phyloP scores from a whole-genome alignment of 23 red algal species.

The Pyropia haitanensis region DNA sequence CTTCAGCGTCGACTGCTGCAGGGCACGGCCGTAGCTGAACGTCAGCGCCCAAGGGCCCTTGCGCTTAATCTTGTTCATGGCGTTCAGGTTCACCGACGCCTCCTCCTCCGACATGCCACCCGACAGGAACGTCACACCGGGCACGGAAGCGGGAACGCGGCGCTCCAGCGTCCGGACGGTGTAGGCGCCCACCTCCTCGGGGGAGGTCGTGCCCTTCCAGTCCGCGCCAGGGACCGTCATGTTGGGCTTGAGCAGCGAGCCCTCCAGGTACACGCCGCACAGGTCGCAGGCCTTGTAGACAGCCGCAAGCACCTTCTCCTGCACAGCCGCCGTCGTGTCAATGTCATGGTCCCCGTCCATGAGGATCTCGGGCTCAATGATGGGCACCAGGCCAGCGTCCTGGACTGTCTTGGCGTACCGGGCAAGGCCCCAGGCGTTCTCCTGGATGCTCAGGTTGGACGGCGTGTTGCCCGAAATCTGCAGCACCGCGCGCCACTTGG shows the following conservation, averaged over 20 bases:
- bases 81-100: slow-evolving; percentile 91
- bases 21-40: slow-evolving; percentile 93
- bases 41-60: slow-evolving; percentile 91
- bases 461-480: slow-evolving; percentile 79
- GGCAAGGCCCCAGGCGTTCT: slow-evolving; percentile 94
- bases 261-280: slow-evolving; percentile 87
- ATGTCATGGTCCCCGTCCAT: slow-evolving; percentile 97
- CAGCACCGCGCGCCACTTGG: slow-evolving; percentile 97
- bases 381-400: slow-evolving; percentile 91
- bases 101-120: slow-evolving; percentile 99
- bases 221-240: slow-evolving; percentile 96
- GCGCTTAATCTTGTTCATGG: slow-evolving; percentile 77
- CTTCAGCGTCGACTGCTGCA: slow-evolving; percentile 99
- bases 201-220: slow-evolving; percentile 47
- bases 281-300: slow-evolving; percentile 89
- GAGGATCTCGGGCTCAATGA: slow-evolving; percentile 97
- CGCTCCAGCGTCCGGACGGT: slow-evolving; percentile 92
- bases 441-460: slow-evolving; percentile 49
- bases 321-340: slow-evolving; percentile 67
- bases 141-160: slow-evolving; percentile 72
- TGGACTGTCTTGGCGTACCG: slow-evolving; percentile 91
- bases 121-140: slow-evolving; percentile 94
- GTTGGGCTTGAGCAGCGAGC: slow-evolving; percentile 93
- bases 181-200: slow-evolving; percentile 57
- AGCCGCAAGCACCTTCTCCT: slow-evolving; percentile 85